Base-by-base conservation (phyloP, 2,329 filamentous ascomycete species). In the Bipolaris bicolor region DNA sequence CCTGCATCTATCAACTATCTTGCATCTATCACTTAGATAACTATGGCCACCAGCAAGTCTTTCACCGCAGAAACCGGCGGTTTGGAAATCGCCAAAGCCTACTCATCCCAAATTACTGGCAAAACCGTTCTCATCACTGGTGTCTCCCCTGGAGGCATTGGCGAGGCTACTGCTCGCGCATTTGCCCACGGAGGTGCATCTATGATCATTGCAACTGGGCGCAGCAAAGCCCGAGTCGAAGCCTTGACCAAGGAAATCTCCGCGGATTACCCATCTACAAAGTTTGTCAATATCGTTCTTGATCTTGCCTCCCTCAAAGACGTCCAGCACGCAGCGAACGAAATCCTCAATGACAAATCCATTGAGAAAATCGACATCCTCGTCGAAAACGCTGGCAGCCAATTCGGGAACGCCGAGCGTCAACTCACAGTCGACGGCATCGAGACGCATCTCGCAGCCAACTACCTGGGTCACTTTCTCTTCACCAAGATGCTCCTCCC, bases 361-460 rank as follows among this genome's bases (percentile, higher is more conserved):
- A 29, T 44, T 6, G 11, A 34, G 10, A 22, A 47, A 22, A 47
- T 47, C 20, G 29, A 47, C 15, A 47, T 47, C 3, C 13, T 47
- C 4, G 29, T 47, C 18, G 10, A n/a, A 2, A 47, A 47, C 9
- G 66, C 78, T 48, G 63, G 66, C 78, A 44, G 62, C 69, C 46
- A 78, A 79, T 57, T 78, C 77, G 1, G 77, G 76, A 31, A 62
- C 9, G 1, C 43, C 36, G 11, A 64, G 60, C 11, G 45, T 15
- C 9, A 22, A 15, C 49, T 67, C 2, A 80, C 78, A 1, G 53
- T 64, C 24, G 77, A 81, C 22, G 78, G 77, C 31, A 76, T 78
- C 55, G 79, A 82, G 60, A 66, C 74, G 15, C 77, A 81, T 45
- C 76, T 81, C 49, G 79, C 72, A 26, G 77, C 71, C 9, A 82